Evolutionary conservation across 2,329 filamentous ascomycete species (phyloP).

Genomic region (Claviceps pusilla): DNA sequence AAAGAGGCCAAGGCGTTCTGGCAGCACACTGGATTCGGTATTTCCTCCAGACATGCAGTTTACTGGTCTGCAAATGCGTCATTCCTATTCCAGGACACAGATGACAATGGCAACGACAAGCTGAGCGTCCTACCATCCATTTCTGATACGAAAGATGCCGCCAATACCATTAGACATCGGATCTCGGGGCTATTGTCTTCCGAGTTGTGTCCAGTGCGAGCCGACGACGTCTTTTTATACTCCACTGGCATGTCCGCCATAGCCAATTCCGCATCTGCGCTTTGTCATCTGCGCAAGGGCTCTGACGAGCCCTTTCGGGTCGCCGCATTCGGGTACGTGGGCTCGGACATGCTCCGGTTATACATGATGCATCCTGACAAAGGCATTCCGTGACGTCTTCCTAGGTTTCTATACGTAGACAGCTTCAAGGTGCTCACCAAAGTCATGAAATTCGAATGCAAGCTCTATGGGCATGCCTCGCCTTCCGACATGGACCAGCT

Average conservation of each 20-base stretch:
- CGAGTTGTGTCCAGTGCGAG: conserved; percentile 1
- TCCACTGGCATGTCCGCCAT: conserved; percentile 39
- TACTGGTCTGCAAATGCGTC: conserved; percentile 13
- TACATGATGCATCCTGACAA: neutral
- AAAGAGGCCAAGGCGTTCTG: conserved; percentile 15
- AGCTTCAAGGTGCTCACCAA: conserved; percentile 16
- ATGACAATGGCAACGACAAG: neutral
- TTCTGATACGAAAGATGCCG: conserved; percentile 6
- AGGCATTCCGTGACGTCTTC: neutral
- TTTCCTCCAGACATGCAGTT: conserved; percentile 15
- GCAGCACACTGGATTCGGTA: conserved; percentile 16
- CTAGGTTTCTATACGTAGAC: conserved; percentile 16
- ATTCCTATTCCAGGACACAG: conserved; percentile 4
- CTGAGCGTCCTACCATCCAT: neutral
- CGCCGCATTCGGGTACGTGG: conserved; percentile 15
- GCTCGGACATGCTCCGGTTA: neutral
- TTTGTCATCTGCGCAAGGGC: conserved; percentile 2
- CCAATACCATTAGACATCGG: conserved; percentile 5
- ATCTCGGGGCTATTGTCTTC: conserved; percentile 10
- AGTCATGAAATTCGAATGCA: conserved; percentile 16
- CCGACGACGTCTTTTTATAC: conserved; percentile 31
- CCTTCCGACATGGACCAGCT: conserved; percentile 25
- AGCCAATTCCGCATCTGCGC: conserved; percentile 9
- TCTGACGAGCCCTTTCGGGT: conserved; percentile 6
- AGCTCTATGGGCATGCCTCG: conserved; percentile 29